Base-by-base conservation (phyloP, 1,139 yeast species). In the Candida smagusa region DNA sequence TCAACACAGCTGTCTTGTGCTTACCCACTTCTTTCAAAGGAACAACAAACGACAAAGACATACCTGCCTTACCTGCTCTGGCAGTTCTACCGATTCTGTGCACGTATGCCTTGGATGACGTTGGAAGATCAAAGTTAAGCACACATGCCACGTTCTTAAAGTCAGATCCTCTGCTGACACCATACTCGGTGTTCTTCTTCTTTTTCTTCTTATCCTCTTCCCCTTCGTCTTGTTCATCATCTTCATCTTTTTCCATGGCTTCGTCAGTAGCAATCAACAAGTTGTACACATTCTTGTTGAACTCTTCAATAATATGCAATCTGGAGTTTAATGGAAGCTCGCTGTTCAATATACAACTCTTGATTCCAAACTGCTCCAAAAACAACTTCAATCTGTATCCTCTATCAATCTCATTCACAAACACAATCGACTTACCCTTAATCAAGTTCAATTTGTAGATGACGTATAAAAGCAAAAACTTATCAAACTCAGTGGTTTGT, bases 1-100 rank as follows among this genome's bases (percentile, higher is more conserved):
- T 59, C 45, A 87, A 71, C 36, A 79, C 70, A 1, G 97, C 90
- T 27, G 84, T 78, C 57, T 83, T 88, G 64, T 92, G 97, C 54
- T 87, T 88, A 26, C 96, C 97, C 63, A 84, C 84, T 54, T 87
- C 90, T 43, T 81, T 84, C 29, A 68, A 65, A 12, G 95, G 89
- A 22, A 92, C 87, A 11, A 92, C 94, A 65, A 92, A 92, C 22
- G 97, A 89, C 43, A 94, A 74, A 0, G 97, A 85, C 79, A 89
- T 90, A 42, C 99, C 99, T 1, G 95, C 74, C 58, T 88, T 88
- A 35, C 96, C 96, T 6, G 96, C 98, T 62, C 99, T 81, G 4
- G 98, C 98, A 2, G 99, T 92, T 69, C 99, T 81, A 36, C 99
- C 99, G 34, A 94, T 78, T 58, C 99, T 79, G 61, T 94, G 99